Evolutionary conservation across 1,284 basidiomycete genomes (phyloP), one percentile per base, ranked within the genome.

Genomic region (Sporisorium reilianum): DNA sequence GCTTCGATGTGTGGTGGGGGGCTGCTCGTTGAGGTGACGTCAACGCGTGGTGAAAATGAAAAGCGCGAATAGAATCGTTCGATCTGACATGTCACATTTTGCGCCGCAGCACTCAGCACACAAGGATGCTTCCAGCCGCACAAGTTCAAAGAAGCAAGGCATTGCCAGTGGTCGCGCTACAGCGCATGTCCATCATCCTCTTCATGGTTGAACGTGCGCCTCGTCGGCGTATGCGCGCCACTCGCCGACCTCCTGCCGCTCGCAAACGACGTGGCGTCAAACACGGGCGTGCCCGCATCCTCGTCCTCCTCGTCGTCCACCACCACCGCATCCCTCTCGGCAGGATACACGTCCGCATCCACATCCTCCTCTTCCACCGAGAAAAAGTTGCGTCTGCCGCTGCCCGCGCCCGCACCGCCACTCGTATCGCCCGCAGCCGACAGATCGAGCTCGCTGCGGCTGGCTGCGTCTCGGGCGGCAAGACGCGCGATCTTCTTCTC

Each of bases 401-500:
- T 46, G 1, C 41, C 52, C 5, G 42, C 55, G 23, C 53, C 50
- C 2, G 20, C 55, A 40, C n/a, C n/a, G n/a, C n/a, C n/a, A n/a
- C 51, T 50, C 12, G 36, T 46, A 25, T 48, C 50, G 3, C 48
- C 55, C 22, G 20, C 26, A 12, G 23, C 8, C 20, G 54, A 45
- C 7, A 64, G 53, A 50, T 64, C 58, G 18, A 67, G 65, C 25
- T 68, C 57, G 38, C 40, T 55, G 10, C 61, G 18, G 28, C 28
- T 53, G 2, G 70, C 70, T 5, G 69, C 65, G 34, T 67, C 73
- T 26, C 73, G 28, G 2, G 73, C 73, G 9, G 73, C 73, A 2
- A 75, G 36, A 9, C 73, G 59, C 9, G 73, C 73, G 7, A 54
- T 71, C 41, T 75, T 75, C 51, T 62, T 71, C 61, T 84, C 80